Base-by-base conservation (phyloP, 345 rosid species). In the Gossypium mustelinum region DNA sequence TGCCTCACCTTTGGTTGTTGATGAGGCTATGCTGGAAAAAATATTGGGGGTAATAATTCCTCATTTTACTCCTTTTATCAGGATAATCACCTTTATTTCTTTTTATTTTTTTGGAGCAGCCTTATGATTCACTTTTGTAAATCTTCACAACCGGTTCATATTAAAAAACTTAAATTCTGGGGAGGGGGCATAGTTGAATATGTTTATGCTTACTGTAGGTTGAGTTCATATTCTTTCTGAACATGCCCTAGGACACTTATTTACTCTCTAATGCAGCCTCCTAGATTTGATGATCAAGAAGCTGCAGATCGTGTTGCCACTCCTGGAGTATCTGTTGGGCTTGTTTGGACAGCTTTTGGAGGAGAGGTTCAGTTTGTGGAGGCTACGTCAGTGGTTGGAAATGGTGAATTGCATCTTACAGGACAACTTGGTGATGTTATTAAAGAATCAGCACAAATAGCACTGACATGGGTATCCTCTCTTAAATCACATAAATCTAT, bases 391-490 rank as follows among this genome's bases (percentile, higher is more conserved):
- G 93, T 90, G 94, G 88, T 45, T 12, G 99, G 99, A 52, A 93
- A 89, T 84, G 99, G 99, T 22, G 99, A 91, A 75, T 79, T 95
- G 75, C 99, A 90, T 85, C 92, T 95, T 73, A 95, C 99, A 1
- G 99, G 99, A 59, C 99, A 95, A 80, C 97, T 95, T 20, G 99
- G 99, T 75, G 99, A 95, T 89, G 98, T 95, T 55, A 95, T 95
- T 51, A 95, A 95, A 79, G 99, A 95, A 83, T 95, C 99, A 39
- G 99, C 99, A 74, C 99, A 93, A 24, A 86, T 95, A 84, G 99
- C 99, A 74, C 82, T 95, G 72, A 93, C 99, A 80, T 95, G 99
- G 99, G 99, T 95, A 90, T 43, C 27, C 59, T 74, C 59, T 63
- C 73, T 75, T 67, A 1, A 44, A 34, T 66, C 52, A 59, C 64